Conservation (phyloP, 2,329 filamentous ascomycete genomes). For the Xylaria sp. region DNA sequence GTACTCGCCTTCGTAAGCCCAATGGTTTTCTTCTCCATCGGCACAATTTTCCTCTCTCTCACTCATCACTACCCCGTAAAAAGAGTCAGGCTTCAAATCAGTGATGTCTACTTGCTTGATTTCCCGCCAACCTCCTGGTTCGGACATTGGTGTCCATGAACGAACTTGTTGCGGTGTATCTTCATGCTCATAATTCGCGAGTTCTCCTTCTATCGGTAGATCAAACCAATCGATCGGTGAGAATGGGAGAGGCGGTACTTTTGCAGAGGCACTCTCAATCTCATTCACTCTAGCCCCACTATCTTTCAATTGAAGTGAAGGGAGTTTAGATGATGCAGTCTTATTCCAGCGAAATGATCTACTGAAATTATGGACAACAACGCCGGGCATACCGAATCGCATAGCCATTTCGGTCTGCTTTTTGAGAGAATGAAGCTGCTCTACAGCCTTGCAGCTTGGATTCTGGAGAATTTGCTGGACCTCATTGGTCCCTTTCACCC, state of each 20-base stretch:
- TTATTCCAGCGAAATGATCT: slow-evolving; percentile 40
- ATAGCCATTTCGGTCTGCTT: slow-evolving; percentile 35
- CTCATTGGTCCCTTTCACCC: slow-evolving; percentile 38
- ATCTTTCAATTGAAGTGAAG: slow-evolving; percentile 38
- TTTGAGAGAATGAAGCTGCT: slow-evolving; percentile 34
- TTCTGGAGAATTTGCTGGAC: slow-evolving; percentile 38
- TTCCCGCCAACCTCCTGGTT: slow-evolving; percentile 36
- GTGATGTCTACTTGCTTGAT: slow-evolving; percentile 9
- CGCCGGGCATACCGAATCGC: slow-evolving; percentile 37
- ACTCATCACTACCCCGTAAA: neutral
- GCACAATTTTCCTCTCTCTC: neutral
- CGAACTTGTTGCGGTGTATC: neutral
- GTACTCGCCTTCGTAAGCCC: slow-evolving; percentile 12
- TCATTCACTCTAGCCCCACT: slow-evolving; percentile 5
- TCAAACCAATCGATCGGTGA: slow-evolving; percentile 40
- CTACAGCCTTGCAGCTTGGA: slow-evolving; percentile 38
- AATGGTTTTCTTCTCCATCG: neutral
- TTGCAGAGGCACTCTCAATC: neutral
- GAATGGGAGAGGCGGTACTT: neutral
- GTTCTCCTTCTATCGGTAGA: neutral
- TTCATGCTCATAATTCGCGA: neutral
- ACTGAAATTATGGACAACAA: slow-evolving; percentile 41
- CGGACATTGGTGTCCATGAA: slow-evolving; percentile 29
- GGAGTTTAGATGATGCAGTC: slow-evolving; percentile 12
- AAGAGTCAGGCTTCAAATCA: slow-evolving; percentile 1